phyloP scores from a whole-genome alignment of 352 stramenopile genomes.

The Globisporangium iwayamae region DNA sequence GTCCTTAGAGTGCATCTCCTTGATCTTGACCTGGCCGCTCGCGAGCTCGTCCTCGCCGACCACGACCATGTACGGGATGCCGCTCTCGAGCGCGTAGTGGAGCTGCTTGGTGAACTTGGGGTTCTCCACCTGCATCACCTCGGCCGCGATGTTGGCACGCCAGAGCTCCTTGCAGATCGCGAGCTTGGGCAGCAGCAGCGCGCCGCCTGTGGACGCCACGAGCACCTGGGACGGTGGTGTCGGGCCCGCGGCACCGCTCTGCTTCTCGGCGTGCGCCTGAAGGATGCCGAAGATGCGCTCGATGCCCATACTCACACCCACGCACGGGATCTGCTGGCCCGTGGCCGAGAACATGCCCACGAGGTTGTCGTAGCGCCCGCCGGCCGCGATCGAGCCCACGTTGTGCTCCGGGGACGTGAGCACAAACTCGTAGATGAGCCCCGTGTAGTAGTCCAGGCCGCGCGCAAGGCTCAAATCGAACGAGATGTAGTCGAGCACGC shows the following conservation, averaged over 20 bases:
- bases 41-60: constrained; percentile 95
- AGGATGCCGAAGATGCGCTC: constrained; percentile 99
- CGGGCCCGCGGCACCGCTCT: constrained; percentile 16
- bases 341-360: constrained; percentile 97
- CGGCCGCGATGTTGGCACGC: constrained; percentile 91
- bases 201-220: constrained; percentile 89
- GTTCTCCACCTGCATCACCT: constrained; percentile 95
- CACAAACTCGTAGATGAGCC: constrained; percentile 99
- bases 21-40: constrained; percentile 94
- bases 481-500: constrained; percentile 90
- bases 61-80: constrained; percentile 97
- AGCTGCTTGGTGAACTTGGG: constrained; percentile 98
- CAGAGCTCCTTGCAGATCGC: constrained; percentile 84
- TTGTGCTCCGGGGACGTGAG: constrained; percentile 86
- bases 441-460: constrained; percentile 99
- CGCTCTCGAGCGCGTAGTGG: constrained; percentile 91
- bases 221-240: constrained; percentile 85
- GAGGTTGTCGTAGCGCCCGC: constrained; percentile 97
- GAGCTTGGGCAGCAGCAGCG: constrained; percentile 58
- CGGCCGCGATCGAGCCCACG: constrained; percentile 96
- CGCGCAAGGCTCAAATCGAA: constrained; percentile 97
- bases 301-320: constrained; percentile 98
- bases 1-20: constrained; percentile 94
- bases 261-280: constrained; percentile 88
- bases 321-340: constrained; percentile 95